Evolutionary conservation across 352 stramenopile species (phyloP), one percentile per base, ranked within the genome.

Genomic region (Proteromonas lacertae): DNA sequence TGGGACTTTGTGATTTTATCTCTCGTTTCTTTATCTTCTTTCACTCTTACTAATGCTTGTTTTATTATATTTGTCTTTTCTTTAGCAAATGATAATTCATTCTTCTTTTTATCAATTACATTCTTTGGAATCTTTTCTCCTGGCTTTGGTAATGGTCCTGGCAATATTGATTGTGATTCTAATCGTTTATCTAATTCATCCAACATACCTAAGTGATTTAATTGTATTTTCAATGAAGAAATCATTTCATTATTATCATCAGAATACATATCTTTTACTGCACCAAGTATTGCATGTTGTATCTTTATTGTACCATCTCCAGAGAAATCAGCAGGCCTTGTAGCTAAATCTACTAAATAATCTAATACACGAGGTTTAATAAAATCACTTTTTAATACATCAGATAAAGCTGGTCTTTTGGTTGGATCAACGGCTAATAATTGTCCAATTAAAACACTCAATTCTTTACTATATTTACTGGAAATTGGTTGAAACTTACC

Each of bases 281-380:
- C 28, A 50, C 34, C 34, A 47, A 40, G 17, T 14, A 47, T 54
- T 2, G 54, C 52, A 17, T 36, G 35, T 20, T 42, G 41, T 10
- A 64, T 32, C 3, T 46, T 48, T 44, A 55, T 57, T 22, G 52
- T 65, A 19, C 55, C 55, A 25, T 51, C 53, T 12, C 55, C 56
- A 23, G 61, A 50, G 23, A 44, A 36, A 21, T 30, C 17, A 22
- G 31, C 26, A 17, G 54, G 43, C 8, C 56, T 31, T 10, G 44
- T 47, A 17, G 51, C 39, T 25, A 66, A 58, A 23, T 64, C 57
- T 7, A 21, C 28, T 14, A 66, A 36, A 32, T 62, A 62, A 10
- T 51, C 36, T 1, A 51, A 33, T 2, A 66, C 42, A 45, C 65
- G 57, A 18, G 41, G 53, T 41, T 60, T 64, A 18, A 66, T 54